Base-by-base conservation (phyloP, 2,329 filamentous ascomycete genomes). In the Cercospora sp. region DNA sequence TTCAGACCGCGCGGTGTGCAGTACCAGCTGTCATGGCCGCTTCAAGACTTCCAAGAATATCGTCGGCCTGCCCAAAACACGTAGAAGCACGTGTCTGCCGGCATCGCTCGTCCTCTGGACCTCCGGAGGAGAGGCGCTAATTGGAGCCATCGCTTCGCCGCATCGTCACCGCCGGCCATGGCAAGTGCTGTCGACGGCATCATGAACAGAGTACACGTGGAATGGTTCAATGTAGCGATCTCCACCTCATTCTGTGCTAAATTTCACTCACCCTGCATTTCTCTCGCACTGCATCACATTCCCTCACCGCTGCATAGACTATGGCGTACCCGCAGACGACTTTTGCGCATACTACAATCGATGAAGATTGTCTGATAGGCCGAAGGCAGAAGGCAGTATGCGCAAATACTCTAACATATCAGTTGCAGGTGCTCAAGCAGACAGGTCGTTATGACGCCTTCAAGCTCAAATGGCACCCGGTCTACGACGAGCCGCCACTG, bases 381-480 rank as follows among this genome's bases (percentile, higher is more conserved):
- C 71, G 75, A 42, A 76, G 81, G 74, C 77, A 84, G 67, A 63
- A 80, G 76, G 76, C 80, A 64, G 78, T 82, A 64, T 72, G 83
- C 79, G 77, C 70, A 3, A 79, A 77, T 45, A 87, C 85, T 0
- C 73, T 86, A 3, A 78, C 80, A 8, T 82, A 85, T 36, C 86
- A 88, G 74, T 81, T 88, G 20, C 75, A 83, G 20, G 81, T 86
- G 60, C 77, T 88, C 8, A 84, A 83, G 67, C 79, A 80, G 12
- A 87, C 86, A 2, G 86, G 87, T 1, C 81, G 78, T 4, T 79
- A 78, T 69, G 82, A 87, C 70, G 86, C 84, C 55, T 89, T 89
- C 77, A 84, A 84, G 70, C 76, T 89, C 18, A 68, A 84, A 75
- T 87, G 85, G 85, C 84, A 88, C 70, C 79, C 83, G 0, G 79